phyloP scores from a whole-genome alignment of 148 eudicot genomes.

The Polygonum maritimum region DNA sequence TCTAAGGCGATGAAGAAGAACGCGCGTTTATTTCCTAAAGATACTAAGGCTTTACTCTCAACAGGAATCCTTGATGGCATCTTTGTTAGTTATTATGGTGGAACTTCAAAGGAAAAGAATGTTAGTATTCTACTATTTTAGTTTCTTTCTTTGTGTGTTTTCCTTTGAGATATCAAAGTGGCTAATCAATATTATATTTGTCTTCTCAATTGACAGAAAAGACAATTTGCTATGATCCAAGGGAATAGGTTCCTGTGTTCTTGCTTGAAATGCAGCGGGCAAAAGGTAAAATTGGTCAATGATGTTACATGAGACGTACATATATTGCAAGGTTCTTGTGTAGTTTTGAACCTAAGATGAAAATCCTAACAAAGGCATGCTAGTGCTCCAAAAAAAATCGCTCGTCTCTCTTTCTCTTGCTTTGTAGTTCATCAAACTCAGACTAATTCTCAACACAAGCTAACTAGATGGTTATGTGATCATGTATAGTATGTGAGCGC shows the following conservation, averaged over 20 bases:
- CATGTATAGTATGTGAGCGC: background rate
- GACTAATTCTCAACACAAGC: no score
- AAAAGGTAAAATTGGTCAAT: background rate
- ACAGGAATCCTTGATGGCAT: background rate
- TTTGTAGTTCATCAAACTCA: no score
- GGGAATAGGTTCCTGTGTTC: background rate
- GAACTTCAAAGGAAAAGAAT: background rate
- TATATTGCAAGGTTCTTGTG: no score
- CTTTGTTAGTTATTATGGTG: background rate
- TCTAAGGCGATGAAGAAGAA: background rate
- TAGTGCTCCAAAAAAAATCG: no score
- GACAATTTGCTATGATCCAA: background rate
- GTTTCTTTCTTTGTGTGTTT: background rate
- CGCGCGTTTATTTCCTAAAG: background rate
- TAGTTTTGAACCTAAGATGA: no score
- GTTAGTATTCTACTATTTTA: background rate
- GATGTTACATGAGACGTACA: no score
- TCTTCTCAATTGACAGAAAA: background rate
- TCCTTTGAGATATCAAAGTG: background rate
- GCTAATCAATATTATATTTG: background rate
- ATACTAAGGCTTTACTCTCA: background rate
- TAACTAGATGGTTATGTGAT: background rate
- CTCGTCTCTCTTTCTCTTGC: no score
- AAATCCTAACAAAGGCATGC: no score
- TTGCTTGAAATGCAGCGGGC: background rate